Evolutionary conservation across 202 grass and related monocot genomes (phyloP).

Genomic region (Bolboschoenoplectus hybrid): DNA sequence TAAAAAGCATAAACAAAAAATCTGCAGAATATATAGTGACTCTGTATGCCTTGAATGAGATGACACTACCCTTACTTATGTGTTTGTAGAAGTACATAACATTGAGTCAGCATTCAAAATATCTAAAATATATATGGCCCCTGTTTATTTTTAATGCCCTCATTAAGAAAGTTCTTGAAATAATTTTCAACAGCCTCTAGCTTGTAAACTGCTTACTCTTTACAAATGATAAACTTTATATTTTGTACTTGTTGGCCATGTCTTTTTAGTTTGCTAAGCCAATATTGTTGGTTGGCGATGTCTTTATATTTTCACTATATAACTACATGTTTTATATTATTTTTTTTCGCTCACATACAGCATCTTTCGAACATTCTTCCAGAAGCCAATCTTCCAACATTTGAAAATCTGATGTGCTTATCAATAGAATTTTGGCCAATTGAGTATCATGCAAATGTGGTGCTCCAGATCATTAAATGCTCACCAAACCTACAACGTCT

Average conservation of each 20-base stretch:
- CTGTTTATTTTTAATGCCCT: background rate
- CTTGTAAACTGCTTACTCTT: background rate
- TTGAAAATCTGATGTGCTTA: conserved; percentile 3
- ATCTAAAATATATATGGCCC: background rate
- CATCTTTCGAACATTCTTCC: conserved; percentile 19
- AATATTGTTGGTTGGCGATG: background rate
- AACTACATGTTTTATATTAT: background rate
- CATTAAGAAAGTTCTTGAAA: no score
- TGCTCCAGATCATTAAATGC: conserved; percentile 21
- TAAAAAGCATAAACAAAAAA: no score
- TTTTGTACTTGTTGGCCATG: background rate
- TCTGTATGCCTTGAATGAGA: background rate
- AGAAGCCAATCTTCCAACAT: background rate
- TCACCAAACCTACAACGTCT: conserved; percentile 18
- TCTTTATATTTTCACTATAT: background rate
- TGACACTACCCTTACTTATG: background rate
- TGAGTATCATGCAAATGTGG: conserved; percentile 8
- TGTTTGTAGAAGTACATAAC: background rate
- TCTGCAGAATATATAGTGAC: background rate
- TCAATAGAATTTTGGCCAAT: conserved; percentile 23
- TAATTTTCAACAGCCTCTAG: no score
- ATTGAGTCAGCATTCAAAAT: background rate
- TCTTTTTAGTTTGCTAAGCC: background rate
- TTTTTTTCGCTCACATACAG: background rate
- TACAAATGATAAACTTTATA: background rate